Conservation (phyloP, 371 early-diverging fungal species). For the Rhizopus stolonifer region DNA sequence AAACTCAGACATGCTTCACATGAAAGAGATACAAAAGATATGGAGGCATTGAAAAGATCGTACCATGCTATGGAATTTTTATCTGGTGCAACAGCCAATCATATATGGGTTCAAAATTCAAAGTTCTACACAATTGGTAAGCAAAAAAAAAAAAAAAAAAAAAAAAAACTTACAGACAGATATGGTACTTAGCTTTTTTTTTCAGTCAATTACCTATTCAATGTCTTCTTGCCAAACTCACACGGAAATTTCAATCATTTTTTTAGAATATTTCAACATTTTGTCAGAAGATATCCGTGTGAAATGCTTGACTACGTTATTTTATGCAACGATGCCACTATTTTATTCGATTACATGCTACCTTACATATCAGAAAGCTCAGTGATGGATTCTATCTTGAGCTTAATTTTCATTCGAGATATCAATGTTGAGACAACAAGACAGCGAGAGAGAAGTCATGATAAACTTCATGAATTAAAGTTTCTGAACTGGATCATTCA, state of each 20-base stretch:
- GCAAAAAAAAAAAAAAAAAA: too few species aligned
- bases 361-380: constrained; percentile 33
- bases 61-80: constrained; percentile 53
- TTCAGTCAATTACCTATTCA: constrained; percentile 28
- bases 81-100: constrained; percentile 41
- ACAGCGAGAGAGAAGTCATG: constrained; percentile 26
- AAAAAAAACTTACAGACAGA: neutral
- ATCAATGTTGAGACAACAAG: constrained; percentile 32
- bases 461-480: constrained; percentile 22
- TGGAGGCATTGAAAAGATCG: constrained; percentile 40
- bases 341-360: constrained; percentile 36
- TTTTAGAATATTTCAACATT: constrained; percentile 39
- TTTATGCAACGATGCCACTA: constrained; percentile 23
- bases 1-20: constrained; percentile 21
- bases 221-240: constrained; percentile 36
- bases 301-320: constrained; percentile 39
- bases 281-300: constrained; percentile 39
- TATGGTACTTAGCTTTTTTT: neutral
- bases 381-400: constrained; percentile 30
- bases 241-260: constrained; percentile 48
- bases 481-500: constrained; percentile 37
- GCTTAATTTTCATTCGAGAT: constrained; percentile 35
- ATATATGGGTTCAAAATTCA: constrained; percentile 40
- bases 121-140: constrained; percentile 40
- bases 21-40: constrained; percentile 29